A percentile compares a stretch with the other conserved stretches of the same genome.
Evolutionary conservation across 371 early-diverging fungal genomes (phyloP).

Genomic region (Mortierella sp.): DNA sequence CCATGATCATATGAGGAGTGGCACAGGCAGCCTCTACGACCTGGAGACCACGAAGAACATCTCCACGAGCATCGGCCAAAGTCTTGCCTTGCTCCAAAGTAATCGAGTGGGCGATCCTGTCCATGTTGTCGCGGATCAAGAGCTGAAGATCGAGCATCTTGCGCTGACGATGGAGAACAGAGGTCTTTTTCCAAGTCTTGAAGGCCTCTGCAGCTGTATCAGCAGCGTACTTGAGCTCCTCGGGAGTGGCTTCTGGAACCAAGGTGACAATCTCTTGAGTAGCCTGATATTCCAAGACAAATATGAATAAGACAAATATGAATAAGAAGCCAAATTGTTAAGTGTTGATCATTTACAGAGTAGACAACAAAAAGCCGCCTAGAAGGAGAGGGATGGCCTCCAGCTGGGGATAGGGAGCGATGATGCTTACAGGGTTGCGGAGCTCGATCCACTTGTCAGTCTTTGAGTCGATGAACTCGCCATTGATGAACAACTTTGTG

Average conservation of each 20-base stretch:
- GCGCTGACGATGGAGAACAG: constrained; percentile 87
- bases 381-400: background rate
- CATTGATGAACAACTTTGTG: constrained; percentile 89
- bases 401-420: background rate
- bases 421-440: constrained; percentile 82
- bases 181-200: constrained; percentile 90
- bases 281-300: constrained; percentile 65
- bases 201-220: constrained; percentile 83
- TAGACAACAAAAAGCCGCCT: too few species aligned
- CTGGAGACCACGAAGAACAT: constrained; percentile 90
- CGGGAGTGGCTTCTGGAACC: constrained; percentile 92
- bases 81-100: constrained; percentile 96
- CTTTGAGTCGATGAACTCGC: constrained; percentile 92
- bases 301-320: background rate
- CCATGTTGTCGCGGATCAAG: constrained; percentile 88
- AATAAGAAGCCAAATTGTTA: too few species aligned
- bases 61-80: constrained; percentile 92
- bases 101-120: constrained; percentile 88
- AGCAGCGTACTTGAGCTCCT: constrained; percentile 90
- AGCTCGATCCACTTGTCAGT: constrained; percentile 91
- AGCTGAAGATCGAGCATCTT: constrained; percentile 94
- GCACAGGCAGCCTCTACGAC: constrained; percentile 94
- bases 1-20: constrained; percentile 85
- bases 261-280: constrained; percentile 92
- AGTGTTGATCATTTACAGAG: background rate